Percentiles rank a stretch among this genome's conserved stretches.
phyloP scores from a whole-genome alignment of 306 rosid species.

The Lathyrus tuberosus region DNA sequence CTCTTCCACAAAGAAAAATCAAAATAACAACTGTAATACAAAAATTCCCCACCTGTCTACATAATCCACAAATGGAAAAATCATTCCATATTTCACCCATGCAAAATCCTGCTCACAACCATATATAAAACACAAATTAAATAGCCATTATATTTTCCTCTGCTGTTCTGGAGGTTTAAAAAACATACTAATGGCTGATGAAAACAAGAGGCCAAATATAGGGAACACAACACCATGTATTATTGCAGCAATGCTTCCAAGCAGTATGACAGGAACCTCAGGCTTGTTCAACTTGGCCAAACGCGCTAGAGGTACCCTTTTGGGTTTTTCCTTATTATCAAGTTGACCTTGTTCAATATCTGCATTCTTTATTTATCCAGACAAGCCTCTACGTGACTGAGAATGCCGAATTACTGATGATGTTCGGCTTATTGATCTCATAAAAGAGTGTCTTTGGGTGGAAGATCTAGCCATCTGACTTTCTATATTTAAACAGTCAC shows the following conservation, averaged over 20 bases:
- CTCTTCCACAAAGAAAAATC: too few species aligned
- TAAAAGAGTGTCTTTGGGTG: conserved; percentile 37
- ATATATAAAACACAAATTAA: too few species aligned
- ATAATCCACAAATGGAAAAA: too few species aligned
- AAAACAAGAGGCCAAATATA: too few species aligned
- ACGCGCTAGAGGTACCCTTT: conserved; percentile 53
- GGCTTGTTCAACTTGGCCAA: conserved; percentile 70
- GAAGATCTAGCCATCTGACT: conserved; percentile 26
- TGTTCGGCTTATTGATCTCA: conserved; percentile 51
- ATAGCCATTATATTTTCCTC: too few species aligned
- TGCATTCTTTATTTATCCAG: conserved; percentile 25
- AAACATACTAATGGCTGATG: too few species aligned
- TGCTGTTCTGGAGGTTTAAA: too few species aligned
- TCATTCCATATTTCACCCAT: too few species aligned
- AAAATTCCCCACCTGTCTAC: too few species aligned
- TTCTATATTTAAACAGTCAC: conserved; percentile 35
- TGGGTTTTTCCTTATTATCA: conserved; percentile 18
- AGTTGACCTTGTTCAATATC: conserved; percentile 5
- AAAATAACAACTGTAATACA: too few species aligned
- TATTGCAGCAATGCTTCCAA: conserved; percentile 71
- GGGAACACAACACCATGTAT: too few species aligned
- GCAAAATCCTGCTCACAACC: too few species aligned
- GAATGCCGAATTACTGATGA: conserved; percentile 49
- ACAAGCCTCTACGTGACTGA: conserved; percentile 33
- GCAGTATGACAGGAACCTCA: conserved; percentile 58